Conservation (phyloP, 371 early-diverging fungal genomes). For the Rhizopus sp. region DNA sequence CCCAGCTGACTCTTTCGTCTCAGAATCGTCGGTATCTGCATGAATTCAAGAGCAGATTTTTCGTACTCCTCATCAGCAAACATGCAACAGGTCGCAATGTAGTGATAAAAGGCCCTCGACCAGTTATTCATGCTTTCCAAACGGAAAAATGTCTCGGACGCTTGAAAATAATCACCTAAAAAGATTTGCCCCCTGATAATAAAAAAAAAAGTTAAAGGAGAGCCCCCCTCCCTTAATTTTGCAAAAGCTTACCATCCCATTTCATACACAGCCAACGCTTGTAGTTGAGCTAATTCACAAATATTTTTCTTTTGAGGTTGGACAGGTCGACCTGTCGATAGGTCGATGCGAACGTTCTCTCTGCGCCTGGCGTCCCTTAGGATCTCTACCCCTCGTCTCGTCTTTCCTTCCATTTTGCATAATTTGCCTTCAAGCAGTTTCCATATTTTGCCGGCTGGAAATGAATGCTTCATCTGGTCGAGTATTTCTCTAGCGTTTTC, state of each 20-base stretch:
- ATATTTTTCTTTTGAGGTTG: constrained; percentile 12
- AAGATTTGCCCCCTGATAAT: constrained; percentile 49
- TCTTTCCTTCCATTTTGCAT: constrained; percentile 49
- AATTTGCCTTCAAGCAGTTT: constrained; percentile 49
- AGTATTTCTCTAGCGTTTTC: constrained; percentile 36
- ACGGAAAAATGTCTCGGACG: constrained; percentile 50
- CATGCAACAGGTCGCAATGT: constrained; percentile 57
- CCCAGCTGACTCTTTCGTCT: constrained; percentile 39
- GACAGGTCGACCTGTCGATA: constrained; percentile 5
- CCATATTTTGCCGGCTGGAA: constrained; percentile 45
- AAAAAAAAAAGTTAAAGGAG: background rate
- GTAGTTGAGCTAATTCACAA: constrained; percentile 40
- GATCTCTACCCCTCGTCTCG: constrained; percentile 43
- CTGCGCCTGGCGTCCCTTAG: constrained; percentile 43
- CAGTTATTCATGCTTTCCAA: constrained; percentile 54
- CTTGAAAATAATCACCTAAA: constrained; percentile 54
- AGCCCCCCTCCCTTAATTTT: background rate
- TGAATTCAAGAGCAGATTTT: constrained; percentile 47
- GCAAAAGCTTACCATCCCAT: constrained; percentile 47
- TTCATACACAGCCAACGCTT: constrained; percentile 48
- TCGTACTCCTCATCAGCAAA: constrained; percentile 55
- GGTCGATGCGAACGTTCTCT: constrained; percentile 12
- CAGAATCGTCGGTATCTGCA: constrained; percentile 41
- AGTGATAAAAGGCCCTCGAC: constrained; percentile 55
- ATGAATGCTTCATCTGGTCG: constrained; percentile 40